Base-by-base conservation (phyloP, 208 protist species). In the Crithidia sp. region DNA sequence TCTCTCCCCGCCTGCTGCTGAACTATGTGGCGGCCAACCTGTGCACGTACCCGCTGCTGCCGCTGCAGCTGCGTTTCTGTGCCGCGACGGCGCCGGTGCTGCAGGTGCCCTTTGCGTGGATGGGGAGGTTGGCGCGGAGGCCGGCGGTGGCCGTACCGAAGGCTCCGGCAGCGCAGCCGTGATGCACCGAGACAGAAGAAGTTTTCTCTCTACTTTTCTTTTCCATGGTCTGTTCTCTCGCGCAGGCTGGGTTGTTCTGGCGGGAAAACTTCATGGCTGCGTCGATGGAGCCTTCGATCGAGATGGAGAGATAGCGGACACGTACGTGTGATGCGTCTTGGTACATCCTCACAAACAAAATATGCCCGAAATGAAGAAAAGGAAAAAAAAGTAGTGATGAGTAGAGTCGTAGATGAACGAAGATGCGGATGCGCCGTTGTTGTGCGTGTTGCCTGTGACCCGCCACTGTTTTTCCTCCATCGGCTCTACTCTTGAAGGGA, bases 21-120 rank as follows among this genome's bases (percentile, higher is more conserved):
- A 90, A 96, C 77, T 94, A 94, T 63, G n/a, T 88, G 12, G 37
- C 88, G 10, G 89, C 78, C 5, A 94, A 92, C 55, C 59, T 50
- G 12, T 74, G 86, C 54, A 89, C 67, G 7, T 90, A 84, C 60
- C 87, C 89, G n/a, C 59, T 90, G 41, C 82, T 87, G 53, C 49
- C 57, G 5, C 64, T 82, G 37, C 77, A 94, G 69, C 54, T 89
- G 52, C 64, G 72, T 0, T 88, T 93, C 43, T 94, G 89, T 66
- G 9, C 56, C 0, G 71, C 55, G 50, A 90, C 84, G 1, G 74
- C 83, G 37, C 76, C 83, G 16, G 5, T 84, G 0, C 16, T 90
- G 39, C 40, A 37, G 10, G 50, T 58, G 9, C 77, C 71, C 2
- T 57, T 75, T 53, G 39, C 7, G 45, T 39, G 53, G 66, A 37